Base-by-base conservation (phyloP, 192 early-diverging fungal genomes). In the Entophlyctis luteolus region DNA sequence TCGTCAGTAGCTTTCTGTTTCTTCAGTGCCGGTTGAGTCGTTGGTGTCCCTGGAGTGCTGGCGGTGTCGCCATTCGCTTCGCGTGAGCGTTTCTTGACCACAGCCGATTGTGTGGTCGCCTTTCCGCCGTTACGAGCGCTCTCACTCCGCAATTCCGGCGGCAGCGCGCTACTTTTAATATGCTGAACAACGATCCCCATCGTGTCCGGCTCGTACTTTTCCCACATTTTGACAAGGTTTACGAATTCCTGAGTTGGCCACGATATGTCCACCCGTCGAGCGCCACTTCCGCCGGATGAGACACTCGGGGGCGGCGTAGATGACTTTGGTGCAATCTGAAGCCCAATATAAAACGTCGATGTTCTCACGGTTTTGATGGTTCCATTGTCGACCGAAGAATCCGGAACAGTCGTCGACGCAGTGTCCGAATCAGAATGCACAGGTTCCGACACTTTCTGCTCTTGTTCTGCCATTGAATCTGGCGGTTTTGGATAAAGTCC, bases 291-390 rank as follows among this genome's bases (percentile, higher is more conserved):
- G n/a, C n/a, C n/a, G n/a, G n/a, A n/a, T n/a, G n/a, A n/a, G n/a
- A n/a, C n/a, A 53, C 50, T 53, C 18, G 14, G 22, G 18, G 50
- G 50, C 1, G 16, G 22, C 18, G 39, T 60, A 32, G 60, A 5
- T 29, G 55, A 59, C 42, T 29, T 72, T 77, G 81, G 75, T 35
- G 81, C 79, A 28, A 94, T 80, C 32, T 77, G 70, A 16, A 99
- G 69, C 1, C 95, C 96, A 72, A 99, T 84, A 69, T 97, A 97
- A 69, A 95, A 96, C 14, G 86, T 85, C 3, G 93, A 89, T 2
- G 89, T 90, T 60, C 86, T 87, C 16, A 92, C 75, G 37, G 58
- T 53, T 25, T 45, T 62, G n/a, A n/a, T n/a, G 63, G 62, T 20
- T 73, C 45, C 32, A 42, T 38, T 20, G 5, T 12, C 5, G 12